Evolutionary conservation across 129 eudicot genomes (phyloP), one percentile per base, ranked within the genome.

Genomic region (Flaveria trinervia): DNA sequence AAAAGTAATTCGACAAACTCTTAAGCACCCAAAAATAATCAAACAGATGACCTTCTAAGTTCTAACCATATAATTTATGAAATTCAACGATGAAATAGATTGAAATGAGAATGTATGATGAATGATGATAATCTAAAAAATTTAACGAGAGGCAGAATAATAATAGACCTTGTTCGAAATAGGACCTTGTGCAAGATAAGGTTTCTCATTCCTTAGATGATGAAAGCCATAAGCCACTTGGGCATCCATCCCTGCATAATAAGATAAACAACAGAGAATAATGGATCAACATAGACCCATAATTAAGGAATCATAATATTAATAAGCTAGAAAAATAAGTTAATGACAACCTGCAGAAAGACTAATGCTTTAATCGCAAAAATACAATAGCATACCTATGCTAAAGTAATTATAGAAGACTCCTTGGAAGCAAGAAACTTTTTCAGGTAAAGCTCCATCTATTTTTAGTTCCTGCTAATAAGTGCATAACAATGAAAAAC

Each of bases 151-250:
- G 13, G 50, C 55, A 10, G 71, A 65, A 2, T 26, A 66, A 54
- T 62, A 45, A 30, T 36, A 15, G 23, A 95, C 99, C 99, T 95
- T 95, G 86, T 95, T 95, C 43, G 99, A 73, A 46, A 95, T 77
- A 36, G 97, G 97, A 61, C 99, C 99, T 73, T 86, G 97, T 67
- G 99, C 99, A 75, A 91, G 99, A 80, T 89, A 86, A 60, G 99
- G 97, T 77, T 85, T 95, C 64, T 92, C 84, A 72, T 91, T 89
- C 17, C 99, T 88, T 81, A 95, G 77, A 80, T 86, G 86, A 73
- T 95, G 99, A 79, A 95, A 95, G 12, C 96, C 99, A 74, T 91
- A 89, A 26, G 99, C 99, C 57, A 95, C 97, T 83, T 83, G 99
- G 9, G 99, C 99, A 89, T 95, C 99, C 99, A 95, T 95, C 68